These are phyloP conservation scores for Cyclotella baltica DNA, from an alignment of 108 stramenopile genomes.

Conservation along the genomic window DNA sequence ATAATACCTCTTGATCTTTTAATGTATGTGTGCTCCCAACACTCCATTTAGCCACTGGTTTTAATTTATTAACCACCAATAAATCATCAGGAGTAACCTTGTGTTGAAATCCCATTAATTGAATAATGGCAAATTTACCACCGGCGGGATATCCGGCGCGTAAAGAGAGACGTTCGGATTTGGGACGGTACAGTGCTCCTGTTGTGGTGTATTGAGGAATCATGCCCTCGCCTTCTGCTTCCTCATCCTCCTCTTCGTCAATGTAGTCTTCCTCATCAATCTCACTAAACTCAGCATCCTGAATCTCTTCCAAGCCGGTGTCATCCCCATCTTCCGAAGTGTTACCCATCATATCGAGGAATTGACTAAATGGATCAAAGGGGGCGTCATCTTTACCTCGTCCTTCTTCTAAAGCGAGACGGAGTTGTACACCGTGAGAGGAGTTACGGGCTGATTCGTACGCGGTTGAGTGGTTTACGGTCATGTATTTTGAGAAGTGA, in stretches of 20 bases:
- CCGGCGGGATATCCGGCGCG: constrained; percentile 80
- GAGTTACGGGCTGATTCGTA: constrained; percentile 72
- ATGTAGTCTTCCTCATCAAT: constrained; percentile 26
- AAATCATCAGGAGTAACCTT: constrained; percentile 88
- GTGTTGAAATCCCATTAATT: constrained; percentile 81
- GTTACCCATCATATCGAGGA: constrained; percentile 47
- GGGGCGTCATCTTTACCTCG: constrained; percentile 74
- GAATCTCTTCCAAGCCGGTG: not conserved
- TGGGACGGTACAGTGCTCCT: constrained; percentile 64
- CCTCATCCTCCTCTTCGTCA: constrained; percentile 49
- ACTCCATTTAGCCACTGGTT: constrained; percentile 66
- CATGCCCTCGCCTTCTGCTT: constrained; percentile 32
- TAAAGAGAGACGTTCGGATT: constrained; percentile 64
- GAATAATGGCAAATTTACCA: constrained; percentile 79
- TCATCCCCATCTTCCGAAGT: constrained; percentile 6
- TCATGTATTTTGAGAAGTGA: constrained; percentile 40
- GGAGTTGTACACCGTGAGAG: constrained; percentile 76
- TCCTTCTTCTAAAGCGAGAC: constrained; percentile 71
- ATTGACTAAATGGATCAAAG: constrained; percentile 84
- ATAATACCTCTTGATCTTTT: constrained; percentile 62
- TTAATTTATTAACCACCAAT: constrained; percentile 79
- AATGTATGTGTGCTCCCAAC: constrained; percentile 83
- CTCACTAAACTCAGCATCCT: not conserved
- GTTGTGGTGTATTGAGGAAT: constrained; percentile 58
- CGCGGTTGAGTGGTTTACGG: constrained; percentile 75